Conservation (phyloP, 2,329 filamentous ascomycete species). For the Talaromyces sp. region DNA sequence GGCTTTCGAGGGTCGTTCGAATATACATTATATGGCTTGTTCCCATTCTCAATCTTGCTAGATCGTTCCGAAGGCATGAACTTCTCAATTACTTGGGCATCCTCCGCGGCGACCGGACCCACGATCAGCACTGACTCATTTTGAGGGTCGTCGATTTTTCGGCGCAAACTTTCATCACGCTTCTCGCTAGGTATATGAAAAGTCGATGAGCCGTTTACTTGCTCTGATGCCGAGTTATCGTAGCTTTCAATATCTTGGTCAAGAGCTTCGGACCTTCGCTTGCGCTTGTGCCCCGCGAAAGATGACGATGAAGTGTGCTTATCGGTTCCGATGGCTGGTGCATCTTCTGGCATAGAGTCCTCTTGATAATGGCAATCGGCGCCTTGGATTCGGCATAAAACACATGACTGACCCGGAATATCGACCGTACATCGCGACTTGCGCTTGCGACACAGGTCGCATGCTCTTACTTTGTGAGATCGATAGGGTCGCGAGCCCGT, state of each 20-base stretch:
- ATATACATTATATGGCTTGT: slow-evolving; percentile 51
- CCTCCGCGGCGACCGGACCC: slow-evolving; percentile 57
- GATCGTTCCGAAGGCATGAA: slow-evolving; percentile 50
- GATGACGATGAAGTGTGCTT: slow-evolving; percentile 28
- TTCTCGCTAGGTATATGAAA: slow-evolving; percentile 26
- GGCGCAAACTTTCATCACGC: slow-evolving; percentile 32
- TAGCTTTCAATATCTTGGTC: slow-evolving; percentile 23
- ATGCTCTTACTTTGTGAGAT: slow-evolving; percentile 61
- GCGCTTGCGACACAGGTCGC: slow-evolving; percentile 57
- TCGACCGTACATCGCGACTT: slow-evolving; percentile 62
- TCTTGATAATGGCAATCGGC: slow-evolving; percentile 57
- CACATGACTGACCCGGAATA: slow-evolving; percentile 50
- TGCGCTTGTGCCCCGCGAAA: slow-evolving; percentile 34
- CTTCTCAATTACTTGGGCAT: slow-evolving; percentile 60
- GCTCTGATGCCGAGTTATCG: slow-evolving; percentile 21
- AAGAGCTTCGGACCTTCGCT: slow-evolving; percentile 31
- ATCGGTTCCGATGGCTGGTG: slow-evolving; percentile 27
- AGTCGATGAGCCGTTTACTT: slow-evolving; percentile 25
- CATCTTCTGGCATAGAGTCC: slow-evolving; percentile 29
- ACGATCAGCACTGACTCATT: slow-evolving; percentile 55
- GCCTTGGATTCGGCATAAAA: slow-evolving; percentile 58
- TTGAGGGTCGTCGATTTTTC: slow-evolving; percentile 33
- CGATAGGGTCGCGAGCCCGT: slow-evolving; percentile 55
- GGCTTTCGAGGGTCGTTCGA: slow-evolving; percentile 47
- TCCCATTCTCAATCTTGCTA: slow-evolving; percentile 38